Evolutionary conservation across 768 basidiomycete genomes (phyloP), one percentile per base, ranked within the genome.

Genomic region (Austroboletus festivus): DNA sequence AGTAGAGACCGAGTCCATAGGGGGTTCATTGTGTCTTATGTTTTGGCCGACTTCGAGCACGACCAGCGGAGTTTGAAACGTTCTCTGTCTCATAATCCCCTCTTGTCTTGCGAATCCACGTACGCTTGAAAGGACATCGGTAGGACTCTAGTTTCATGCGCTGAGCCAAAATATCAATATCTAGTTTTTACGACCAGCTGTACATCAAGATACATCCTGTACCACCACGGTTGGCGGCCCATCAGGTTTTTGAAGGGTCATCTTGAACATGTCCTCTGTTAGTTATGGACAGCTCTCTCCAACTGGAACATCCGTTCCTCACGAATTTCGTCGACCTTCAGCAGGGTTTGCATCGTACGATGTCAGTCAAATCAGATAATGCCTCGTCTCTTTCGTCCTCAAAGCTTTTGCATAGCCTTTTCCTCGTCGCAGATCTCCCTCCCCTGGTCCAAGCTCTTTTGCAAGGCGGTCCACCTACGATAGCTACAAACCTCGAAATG

Each of bases 401-500:
- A 56, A 55, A 42, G 48, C 44, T 45, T 61, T 56, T 47, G 42
- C 41, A 56, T 63, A 58, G 51, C 64, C 53, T 44, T 53, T 55
- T 37, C 21, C 55, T 46, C 75, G 73, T 55, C 75, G 75, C 46
- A 73, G 71, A 54, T 73, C 76, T 37, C 75, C 77, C 38, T 79
- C 83, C 42, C 76, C 80, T 42, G 68, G 69, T 33, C 57, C n/a
- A n/a, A n/a, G n/a, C n/a, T n/a, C 76, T 28, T 65, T 76, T 51
- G 69, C 77, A 34, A 69, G 74, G 58, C 59, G 61, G 48, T 71
- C 65, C 48, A 57, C 74, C 22, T 80, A 80, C 55, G 78, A 84
- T 56, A 74, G 73, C 42, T 83, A 82, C 61, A 68, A 71, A 24
- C 74, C 78, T 23, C 62, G 71, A 48, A 69, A 69, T 21, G 56